These are phyloP conservation scores for Panicum miliaceum DNA, from an alignment of 176 grass and related monocot genomes.

Conservation along the genomic window DNA sequence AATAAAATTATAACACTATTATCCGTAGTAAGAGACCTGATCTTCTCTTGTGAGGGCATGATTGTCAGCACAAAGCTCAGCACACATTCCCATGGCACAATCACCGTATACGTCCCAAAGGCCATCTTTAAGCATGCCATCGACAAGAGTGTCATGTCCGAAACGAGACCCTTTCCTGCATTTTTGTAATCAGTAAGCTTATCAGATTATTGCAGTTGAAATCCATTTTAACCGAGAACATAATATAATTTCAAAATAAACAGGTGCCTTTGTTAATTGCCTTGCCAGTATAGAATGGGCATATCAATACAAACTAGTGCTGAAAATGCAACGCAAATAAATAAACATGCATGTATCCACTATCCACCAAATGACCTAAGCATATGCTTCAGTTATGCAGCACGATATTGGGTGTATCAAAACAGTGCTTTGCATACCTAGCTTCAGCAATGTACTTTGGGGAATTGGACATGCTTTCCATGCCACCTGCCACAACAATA, in stretches of 20 bases:
- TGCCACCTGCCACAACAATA: conserved; percentile 90
- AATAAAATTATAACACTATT: not conserved
- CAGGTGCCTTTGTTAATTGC: not conserved
- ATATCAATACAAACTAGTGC: not conserved
- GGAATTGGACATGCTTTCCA: conserved; percentile 99
- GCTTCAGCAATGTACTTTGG: conserved; percentile 90
- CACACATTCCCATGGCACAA: conserved; percentile 90
- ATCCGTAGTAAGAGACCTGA: conserved; percentile 51
- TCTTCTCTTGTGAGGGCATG: conserved; percentile 86
- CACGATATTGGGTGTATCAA: not conserved
- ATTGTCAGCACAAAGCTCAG: conserved; percentile 90
- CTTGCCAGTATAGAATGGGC: not conserved
- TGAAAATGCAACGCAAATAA: not conserved
- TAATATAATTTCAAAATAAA: conserved; percentile 7
- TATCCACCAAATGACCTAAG: not conserved
- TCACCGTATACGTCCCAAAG: conserved; percentile 92
- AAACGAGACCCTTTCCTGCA: conserved; percentile 92
- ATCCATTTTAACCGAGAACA: not conserved
- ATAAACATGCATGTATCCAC: not conserved
- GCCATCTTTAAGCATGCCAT: conserved; percentile 92
- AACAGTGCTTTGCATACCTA: conserved; percentile 53
- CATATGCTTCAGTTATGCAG: not conserved
- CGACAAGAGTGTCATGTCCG: conserved; percentile 85
- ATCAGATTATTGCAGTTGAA: not conserved
- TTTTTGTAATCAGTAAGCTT: conserved; percentile 13